A percentile compares a stretch with the other conserved stretches of the same genome.
Conservation (phyloP, 2,329 filamentous ascomycete genomes). For the Penicillium brevicompactum region DNA sequence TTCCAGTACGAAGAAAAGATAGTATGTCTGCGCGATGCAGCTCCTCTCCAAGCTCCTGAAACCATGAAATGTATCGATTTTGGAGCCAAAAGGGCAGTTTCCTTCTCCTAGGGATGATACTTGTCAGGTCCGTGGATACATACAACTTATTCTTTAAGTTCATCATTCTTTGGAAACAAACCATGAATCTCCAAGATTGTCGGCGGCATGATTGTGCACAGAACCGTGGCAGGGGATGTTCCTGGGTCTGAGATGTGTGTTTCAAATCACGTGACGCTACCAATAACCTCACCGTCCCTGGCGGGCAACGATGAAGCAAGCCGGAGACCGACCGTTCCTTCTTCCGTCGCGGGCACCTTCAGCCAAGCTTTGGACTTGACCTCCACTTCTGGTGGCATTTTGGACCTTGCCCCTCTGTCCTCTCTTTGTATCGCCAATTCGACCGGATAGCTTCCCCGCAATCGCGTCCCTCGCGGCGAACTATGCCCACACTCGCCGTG, state of each 20-base stretch:
- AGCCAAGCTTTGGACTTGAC: slow-evolving; percentile 2
- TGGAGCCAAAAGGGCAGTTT: background rate
- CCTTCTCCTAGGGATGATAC: too few species aligned
- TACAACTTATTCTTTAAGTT: background rate
- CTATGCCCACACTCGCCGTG: slow-evolving; percentile 36
- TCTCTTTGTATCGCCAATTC: background rate
- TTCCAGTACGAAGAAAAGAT: too few species aligned
- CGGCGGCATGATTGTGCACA: background rate
- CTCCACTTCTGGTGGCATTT: background rate
- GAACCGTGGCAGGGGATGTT: background rate
- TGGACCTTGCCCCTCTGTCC: background rate
- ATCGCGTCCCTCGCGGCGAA: slow-evolving; percentile 36
- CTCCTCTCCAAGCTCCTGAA: too few species aligned
- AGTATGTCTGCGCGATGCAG: too few species aligned
- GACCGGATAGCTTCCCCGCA: slow-evolving; percentile 37
- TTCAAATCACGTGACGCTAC: slow-evolving; percentile 17
- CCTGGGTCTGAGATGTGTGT: background rate
- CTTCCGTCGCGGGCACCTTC: slow-evolving; percentile 8
- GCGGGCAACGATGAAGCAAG: slow-evolving; percentile 2
- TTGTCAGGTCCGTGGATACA: too few species aligned
- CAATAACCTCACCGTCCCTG: slow-evolving; percentile 14
- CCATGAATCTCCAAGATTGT: too few species aligned
- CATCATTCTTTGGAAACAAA: too few species aligned
- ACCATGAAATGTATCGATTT: background rate
- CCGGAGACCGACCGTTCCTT: slow-evolving; percentile 4